Base-by-base conservation (phyloP, 2,329 filamentous ascomycete genomes). In the Fusarium foetens region DNA sequence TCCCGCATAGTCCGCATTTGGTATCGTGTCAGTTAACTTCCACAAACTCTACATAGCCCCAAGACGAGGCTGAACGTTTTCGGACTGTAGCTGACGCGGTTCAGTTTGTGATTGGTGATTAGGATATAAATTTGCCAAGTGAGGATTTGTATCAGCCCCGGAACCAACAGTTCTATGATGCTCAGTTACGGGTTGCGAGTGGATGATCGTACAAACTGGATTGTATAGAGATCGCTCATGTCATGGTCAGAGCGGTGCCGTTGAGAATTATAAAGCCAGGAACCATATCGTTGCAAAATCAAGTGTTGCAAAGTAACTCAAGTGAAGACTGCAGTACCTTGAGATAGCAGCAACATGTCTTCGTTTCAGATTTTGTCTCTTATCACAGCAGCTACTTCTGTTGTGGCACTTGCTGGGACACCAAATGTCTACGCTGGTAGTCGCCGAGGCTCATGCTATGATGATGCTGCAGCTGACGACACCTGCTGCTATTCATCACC, bases 401-500 rank as follows among this genome's bases (percentile, higher is more conserved):
- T 54, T 7, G 27, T 69, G 16, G 65, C 65, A 27, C 41, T 69
- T 16, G 52, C 66, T 51, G 65, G 66, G 14, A 43, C 52, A 16
- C 66, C 66, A 5, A 69, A 69, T 16, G 14, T 59, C 12, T 65
- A 69, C 42, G 58, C 65, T 2, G 31, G 27, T n/a, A 41, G 27
- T 8, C 52, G 48, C 31, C 52, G 52, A 59, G 29, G 42, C 27
- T 53, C 66, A 17, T 69, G 65, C 46, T 39, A 65, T 17, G 38
- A 45, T 17, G 33, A 36, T 31, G 16, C 38, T 23, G 36, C 46
- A 23, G 27, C 8, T 6, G 59, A 69, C 1, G 36, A 59, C 6
- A 23, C 59, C 21, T 69, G 66, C 17, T 69, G 66, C 23, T 69
- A 58, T 16, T 53, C 68, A 16, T 69, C 52, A 4, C 65, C 66